These are phyloP conservation scores for Quercus glauca DNA, from an alignment of 306 rosid species.

Conservation along the genomic window DNA sequence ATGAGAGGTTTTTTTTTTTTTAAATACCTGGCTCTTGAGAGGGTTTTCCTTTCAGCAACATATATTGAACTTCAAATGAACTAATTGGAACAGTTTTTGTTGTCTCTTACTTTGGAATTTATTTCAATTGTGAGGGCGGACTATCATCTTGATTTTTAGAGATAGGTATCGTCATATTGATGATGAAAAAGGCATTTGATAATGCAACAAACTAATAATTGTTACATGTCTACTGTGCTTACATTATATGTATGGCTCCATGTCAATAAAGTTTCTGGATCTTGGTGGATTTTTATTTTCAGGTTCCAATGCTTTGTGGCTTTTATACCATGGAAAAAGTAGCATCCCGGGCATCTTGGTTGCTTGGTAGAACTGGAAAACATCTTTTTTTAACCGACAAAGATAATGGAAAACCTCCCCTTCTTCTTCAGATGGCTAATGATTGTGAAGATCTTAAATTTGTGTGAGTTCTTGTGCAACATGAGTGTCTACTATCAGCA, in stretches of 20 bases:
- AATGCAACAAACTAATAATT: background rate
- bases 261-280: conserved; percentile 14
- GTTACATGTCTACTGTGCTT: conserved; percentile 5
- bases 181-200: background rate
- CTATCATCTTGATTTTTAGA: background rate
- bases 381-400: conserved; percentile 72
- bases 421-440: conserved; percentile 75
- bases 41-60: background rate
- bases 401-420: conserved; percentile 67
- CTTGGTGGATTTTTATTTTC: conserved; percentile 22
- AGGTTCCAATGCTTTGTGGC: conserved; percentile 84
- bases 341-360: conserved; percentile 46
- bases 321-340: conserved; percentile 59
- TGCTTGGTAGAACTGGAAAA: conserved; percentile 70
- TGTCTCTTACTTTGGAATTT: background rate
- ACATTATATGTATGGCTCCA: conserved; percentile 3
- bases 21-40: background rate
- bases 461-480: conserved; percentile 47
- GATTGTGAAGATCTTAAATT: conserved; percentile 71
- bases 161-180: background rate
- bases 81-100: background rate
- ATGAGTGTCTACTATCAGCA: background rate
- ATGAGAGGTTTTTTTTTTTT: background rate
- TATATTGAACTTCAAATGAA: background rate
- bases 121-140: background rate